Base-by-base conservation (phyloP, 805 yeast species). In the Metschnikowia picachoensis region DNA sequence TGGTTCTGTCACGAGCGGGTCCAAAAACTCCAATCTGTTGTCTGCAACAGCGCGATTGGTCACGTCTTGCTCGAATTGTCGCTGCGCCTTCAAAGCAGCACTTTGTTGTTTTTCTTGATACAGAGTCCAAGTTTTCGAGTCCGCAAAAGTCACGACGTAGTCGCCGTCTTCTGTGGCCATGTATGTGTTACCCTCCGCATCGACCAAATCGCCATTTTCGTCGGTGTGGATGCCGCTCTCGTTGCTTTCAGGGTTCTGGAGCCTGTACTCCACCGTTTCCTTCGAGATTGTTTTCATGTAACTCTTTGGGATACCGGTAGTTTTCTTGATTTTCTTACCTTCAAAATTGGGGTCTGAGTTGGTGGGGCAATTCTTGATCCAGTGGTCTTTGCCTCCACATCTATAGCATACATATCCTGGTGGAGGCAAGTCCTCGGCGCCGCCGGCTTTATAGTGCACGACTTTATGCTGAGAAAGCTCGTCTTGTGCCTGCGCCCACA, bases 271-370 rank as follows among this genome's bases (percentile, higher is more conserved):
- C 33, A 83, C 88, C 0, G 81, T 77, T 27, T 92, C 92, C 60
- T 87, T 87, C 14, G 87, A 87, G 8, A 94, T 82, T 0, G 95
- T 85, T 56, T 89, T 86, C 65, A 94, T 79, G 65, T 89, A 89
- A 30, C 95, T 85, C 65, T 85, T 86, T 2, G 99, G 99, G 60
- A 94, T 94, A 83, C 99, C 99, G 0, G 98, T 94, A 0, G 97
- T 91, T 57, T 95, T 78, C 57, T 87, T 85, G 40, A 94, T 85
- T 50, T 95, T 77, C 60, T 87, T 88, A 15, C 96, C 96, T 61
- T 92, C 98, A 77, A 90, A 90, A 57, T 82, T 87, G 2, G 97
- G 97, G 66, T 92, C 98, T 37, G 80, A 82, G 59, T 87, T 85
- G 3, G 95, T 88, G 0, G 99, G 99, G 72, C 99, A 94, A 58